These are phyloP conservation scores for Phytophthora multivora DNA, from an alignment of 352 stramenopile species.

Conservation along the genomic window DNA sequence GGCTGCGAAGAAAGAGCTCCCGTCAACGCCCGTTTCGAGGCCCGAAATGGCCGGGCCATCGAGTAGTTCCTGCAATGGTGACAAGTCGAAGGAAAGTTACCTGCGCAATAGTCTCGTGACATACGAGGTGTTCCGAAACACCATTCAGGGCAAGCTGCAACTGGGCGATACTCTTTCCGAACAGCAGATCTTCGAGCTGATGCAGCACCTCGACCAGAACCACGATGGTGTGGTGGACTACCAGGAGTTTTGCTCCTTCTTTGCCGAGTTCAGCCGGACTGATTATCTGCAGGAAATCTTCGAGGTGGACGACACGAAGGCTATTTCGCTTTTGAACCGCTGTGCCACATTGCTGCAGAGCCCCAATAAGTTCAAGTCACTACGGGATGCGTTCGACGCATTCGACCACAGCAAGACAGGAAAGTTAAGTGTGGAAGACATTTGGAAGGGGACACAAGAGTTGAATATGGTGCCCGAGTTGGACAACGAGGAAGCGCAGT, in stretches of 20 bases:
- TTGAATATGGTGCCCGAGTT: slow-evolving; percentile 59
- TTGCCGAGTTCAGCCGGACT: slow-evolving; percentile 75
- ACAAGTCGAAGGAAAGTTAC: slow-evolving; percentile 46
- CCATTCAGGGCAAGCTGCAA: slow-evolving; percentile 64
- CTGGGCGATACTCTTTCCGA: slow-evolving; percentile 74
- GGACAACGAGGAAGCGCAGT: slow-evolving; percentile 46
- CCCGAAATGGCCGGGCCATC: neutral
- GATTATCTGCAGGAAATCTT: slow-evolving; percentile 82
- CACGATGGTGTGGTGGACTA: slow-evolving; percentile 90
- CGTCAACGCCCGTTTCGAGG: slow-evolving; percentile 9
- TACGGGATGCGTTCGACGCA: slow-evolving; percentile 60
- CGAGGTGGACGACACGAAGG: slow-evolving; percentile 73
- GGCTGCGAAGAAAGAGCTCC: slow-evolving; percentile 23
- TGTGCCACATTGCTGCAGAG: slow-evolving; percentile 56
- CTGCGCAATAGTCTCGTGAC: slow-evolving; percentile 61
- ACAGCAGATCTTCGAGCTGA: slow-evolving; percentile 93
- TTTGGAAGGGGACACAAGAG: slow-evolving; percentile 53
- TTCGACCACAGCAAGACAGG: slow-evolving; percentile 52
- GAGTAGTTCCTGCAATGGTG: slow-evolving; percentile 9
- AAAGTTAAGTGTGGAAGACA: slow-evolving; percentile 51
- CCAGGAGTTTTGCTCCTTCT: slow-evolving; percentile 89
- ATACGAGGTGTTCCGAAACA: slow-evolving; percentile 81
- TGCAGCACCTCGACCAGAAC: slow-evolving; percentile 92
- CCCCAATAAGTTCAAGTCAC: slow-evolving; percentile 46
- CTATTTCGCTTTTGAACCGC: slow-evolving; percentile 71